Conservation (phyloP, 2,329 filamentous ascomycete species). For the Allantophomopsis cytisporea region DNA sequence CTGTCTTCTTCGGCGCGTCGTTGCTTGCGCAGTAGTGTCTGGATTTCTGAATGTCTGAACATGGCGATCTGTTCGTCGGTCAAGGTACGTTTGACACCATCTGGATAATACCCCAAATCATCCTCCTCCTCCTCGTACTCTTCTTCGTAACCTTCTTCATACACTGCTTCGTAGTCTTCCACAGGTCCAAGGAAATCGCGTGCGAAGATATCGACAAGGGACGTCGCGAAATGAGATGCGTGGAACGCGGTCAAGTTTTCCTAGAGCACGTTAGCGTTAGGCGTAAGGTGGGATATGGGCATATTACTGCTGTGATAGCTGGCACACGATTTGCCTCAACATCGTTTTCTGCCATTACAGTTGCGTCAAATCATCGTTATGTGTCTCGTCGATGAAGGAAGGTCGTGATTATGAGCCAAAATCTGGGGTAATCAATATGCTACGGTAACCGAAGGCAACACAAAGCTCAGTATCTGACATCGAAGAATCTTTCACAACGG, state of each 20-base stretch:
- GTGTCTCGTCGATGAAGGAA: too few species aligned
- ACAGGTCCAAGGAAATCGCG: not conserved
- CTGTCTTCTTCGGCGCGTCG: slow-evolving; percentile 13
- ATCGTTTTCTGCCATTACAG: too few species aligned
- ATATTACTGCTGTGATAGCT: too few species aligned
- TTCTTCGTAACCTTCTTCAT: slow-evolving; percentile 12
- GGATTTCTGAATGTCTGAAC: slow-evolving; percentile 79
- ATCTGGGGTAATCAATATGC: too few species aligned
- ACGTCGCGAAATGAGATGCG: not conserved
- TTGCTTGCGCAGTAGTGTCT: slow-evolving; percentile 48
- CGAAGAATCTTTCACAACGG: too few species aligned
- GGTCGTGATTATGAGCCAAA: too few species aligned
- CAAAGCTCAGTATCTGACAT: too few species aligned
- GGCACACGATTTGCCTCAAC: too few species aligned
- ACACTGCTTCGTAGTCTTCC: slow-evolving; percentile 11
- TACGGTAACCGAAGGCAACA: too few species aligned
- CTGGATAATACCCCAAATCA: slow-evolving; percentile 68
- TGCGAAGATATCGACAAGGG: not conserved
- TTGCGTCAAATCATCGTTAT: too few species aligned
- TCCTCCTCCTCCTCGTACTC: slow-evolving; percentile 47
- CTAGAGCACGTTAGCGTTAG: not conserved
- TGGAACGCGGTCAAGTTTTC: not conserved
- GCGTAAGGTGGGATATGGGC: too few species aligned
- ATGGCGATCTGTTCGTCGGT: slow-evolving; percentile 86
- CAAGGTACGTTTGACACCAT: slow-evolving; percentile 77